phyloP scores from a whole-genome alignment of 1,284 basidiomycete species.

The Rhodotorula mucilaginosa region DNA sequence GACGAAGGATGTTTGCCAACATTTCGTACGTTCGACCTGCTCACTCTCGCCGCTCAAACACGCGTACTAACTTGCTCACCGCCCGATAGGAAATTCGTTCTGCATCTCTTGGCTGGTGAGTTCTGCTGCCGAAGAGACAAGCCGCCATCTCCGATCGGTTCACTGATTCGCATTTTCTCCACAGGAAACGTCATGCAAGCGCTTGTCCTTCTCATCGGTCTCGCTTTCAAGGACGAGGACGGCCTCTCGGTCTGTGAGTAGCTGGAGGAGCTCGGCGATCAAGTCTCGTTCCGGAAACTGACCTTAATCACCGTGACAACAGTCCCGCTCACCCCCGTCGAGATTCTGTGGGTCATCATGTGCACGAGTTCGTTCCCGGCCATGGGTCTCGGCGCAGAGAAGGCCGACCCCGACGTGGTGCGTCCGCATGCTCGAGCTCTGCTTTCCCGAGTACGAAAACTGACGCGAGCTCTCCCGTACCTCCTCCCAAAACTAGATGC shows the following conservation, averaged over 20 bases:
- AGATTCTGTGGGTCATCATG: slow-evolving; percentile 57
- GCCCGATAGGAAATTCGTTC: slow-evolving; percentile 41
- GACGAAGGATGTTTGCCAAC: slow-evolving; percentile 57
- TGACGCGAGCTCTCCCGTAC: no score
- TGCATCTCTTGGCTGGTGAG: slow-evolving; percentile 51
- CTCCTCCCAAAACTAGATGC: slow-evolving; percentile 1
- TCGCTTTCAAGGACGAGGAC: slow-evolving; percentile 63
- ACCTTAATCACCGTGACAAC: not conserved
- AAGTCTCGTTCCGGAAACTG: not conserved
- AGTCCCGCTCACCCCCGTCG: slow-evolving; percentile 67
- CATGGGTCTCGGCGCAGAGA: slow-evolving; percentile 47
- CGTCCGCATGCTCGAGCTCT: not conserved
- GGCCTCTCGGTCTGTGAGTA: slow-evolving; percentile 54
- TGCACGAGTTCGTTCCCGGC: slow-evolving; percentile 49
- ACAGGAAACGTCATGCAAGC: slow-evolving; percentile 59
- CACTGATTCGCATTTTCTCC: not conserved
- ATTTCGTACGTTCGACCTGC: slow-evolving; percentile 44
- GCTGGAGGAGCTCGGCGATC: no score
- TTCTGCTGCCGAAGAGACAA: not conserved
- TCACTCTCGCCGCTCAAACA: slow-evolving; percentile 39
- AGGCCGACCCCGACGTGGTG: slow-evolving; percentile 35
- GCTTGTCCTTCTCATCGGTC: slow-evolving; percentile 57
- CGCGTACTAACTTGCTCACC: slow-evolving; percentile 48
- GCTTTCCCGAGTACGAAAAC: not conserved
- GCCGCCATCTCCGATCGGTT: not conserved